Evolutionary conservation across 2,329 filamentous ascomycete species (phyloP).

Genomic region (Dothistroma septosporum): DNA sequence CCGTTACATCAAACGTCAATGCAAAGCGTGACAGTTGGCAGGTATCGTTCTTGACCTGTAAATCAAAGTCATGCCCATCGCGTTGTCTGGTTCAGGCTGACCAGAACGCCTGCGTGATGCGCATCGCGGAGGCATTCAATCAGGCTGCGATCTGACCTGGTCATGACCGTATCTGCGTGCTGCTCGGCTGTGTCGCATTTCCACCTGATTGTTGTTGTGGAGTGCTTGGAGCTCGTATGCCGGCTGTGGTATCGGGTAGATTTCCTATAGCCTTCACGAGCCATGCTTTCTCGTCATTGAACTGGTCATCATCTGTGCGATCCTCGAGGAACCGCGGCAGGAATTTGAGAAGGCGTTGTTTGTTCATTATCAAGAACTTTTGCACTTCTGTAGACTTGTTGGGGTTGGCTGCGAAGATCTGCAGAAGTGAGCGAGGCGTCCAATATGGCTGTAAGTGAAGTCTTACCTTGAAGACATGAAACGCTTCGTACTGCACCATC

Average conservation of each 20-base stretch:
- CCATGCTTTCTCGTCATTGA: constrained; percentile 96
- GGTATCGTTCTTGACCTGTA: neutral
- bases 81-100: neutral
- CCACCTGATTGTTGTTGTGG: neutral
- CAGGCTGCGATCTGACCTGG: neutral
- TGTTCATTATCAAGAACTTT: constrained; percentile 93
- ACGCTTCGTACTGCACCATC: constrained; percentile 99
- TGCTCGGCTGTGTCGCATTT: neutral
- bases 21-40: neutral
- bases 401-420: constrained; percentile 96
- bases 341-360: constrained; percentile 84
- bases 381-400: constrained; percentile 97
- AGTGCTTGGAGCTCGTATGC: constrained; percentile 13
- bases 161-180: constrained; percentile 8
- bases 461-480: constrained; percentile 89
- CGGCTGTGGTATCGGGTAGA: constrained; percentile 33
- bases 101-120: neutral
- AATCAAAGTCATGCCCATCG: neutral
- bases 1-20: neutral
- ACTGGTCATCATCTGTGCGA: constrained; percentile 94
- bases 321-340: constrained; percentile 90
- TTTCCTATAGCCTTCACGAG: constrained; percentile 80
- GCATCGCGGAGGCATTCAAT: neutral
- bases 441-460: neutral
- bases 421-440: constrained; percentile 11